phyloP scores from a whole-genome alignment of 805 yeast genomes.

The Starmerella vaccinii region DNA sequence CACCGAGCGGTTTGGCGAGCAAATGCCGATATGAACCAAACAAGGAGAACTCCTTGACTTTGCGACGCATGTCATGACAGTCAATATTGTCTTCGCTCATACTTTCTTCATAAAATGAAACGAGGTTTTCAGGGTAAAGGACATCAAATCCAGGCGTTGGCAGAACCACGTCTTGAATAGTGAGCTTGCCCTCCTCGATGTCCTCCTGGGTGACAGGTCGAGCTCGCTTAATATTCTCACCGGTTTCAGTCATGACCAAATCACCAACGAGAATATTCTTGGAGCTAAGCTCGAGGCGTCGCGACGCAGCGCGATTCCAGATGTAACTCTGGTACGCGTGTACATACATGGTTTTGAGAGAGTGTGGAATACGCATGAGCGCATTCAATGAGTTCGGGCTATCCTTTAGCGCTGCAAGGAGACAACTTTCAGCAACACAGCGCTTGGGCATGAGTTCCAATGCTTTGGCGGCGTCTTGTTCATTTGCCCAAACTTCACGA shows the following conservation, averaged over 20 bases:
- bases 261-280: conserved; percentile 23
- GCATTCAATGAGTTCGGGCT: conserved; percentile 57
- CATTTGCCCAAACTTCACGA: conserved; percentile 68
- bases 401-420: conserved; percentile 51
- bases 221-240: conserved; percentile 54
- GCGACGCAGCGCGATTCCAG: conserved; percentile 83
- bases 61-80: conserved; percentile 75
- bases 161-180: conserved; percentile 74
- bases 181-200: conserved; percentile 43
- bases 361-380: conserved; percentile 81
- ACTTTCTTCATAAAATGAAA: conserved; percentile 53
- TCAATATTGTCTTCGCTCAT: conserved; percentile 76
- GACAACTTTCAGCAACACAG: conserved; percentile 73
- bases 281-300: conserved; percentile 53
- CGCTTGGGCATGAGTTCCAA: conserved; percentile 72
- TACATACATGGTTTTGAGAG: conserved; percentile 85
- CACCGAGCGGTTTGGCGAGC: conserved; percentile 51
- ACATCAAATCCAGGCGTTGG: conserved; percentile 97
- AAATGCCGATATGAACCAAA: conserved; percentile 81
- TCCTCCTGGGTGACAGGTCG: conserved; percentile 69
- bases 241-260: conserved; percentile 26
- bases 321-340: conserved; percentile 95
- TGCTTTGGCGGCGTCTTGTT: conserved; percentile 55
- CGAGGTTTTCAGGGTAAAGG: conserved; percentile 63
- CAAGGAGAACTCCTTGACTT: conserved; percentile 77